These are phyloP conservation scores for Ophioceras dolichostomum DNA, from an alignment of 2,329 filamentous ascomycete species.

Conservation along the genomic window DNA sequence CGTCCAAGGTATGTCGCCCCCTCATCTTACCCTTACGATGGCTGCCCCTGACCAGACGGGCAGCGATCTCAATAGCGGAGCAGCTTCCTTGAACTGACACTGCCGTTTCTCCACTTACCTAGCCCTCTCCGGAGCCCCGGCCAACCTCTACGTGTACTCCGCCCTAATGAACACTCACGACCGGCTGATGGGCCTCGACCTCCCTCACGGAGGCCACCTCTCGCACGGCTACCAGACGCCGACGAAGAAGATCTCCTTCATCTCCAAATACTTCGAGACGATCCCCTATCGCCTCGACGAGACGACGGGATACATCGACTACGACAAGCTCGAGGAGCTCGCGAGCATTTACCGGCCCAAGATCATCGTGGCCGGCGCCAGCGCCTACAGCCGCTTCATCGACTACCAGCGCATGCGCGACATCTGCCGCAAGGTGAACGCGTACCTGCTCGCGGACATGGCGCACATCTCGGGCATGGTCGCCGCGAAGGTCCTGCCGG, in stretches of 20 bases:
- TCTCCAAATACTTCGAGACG: constrained; percentile 98
- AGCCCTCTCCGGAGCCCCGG: constrained; percentile 65
- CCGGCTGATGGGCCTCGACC: constrained; percentile 89
- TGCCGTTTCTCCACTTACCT: constrained; percentile 7
- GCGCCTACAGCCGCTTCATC: constrained; percentile 89
- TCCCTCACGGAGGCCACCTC: constrained; percentile 91
- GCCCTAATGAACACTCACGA: constrained; percentile 88
- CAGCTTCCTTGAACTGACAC: too few relatives aligned
- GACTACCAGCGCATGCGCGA: constrained; percentile 89
- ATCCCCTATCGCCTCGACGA: constrained; percentile 89
- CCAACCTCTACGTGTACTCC: constrained; percentile 89
- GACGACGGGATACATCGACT: constrained; percentile 87
- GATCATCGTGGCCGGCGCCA: constrained; percentile 88
- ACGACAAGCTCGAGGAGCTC: constrained; percentile 77
- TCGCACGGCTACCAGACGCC: constrained; percentile 97
- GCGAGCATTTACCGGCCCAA: constrained; percentile 88
- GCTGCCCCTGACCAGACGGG: constrained; percentile 8
- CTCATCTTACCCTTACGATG: background rate
- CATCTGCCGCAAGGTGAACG: constrained; percentile 81
- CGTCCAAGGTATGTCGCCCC: constrained; percentile 57
- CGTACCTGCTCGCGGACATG: constrained; percentile 92
- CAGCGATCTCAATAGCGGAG: too few relatives aligned
- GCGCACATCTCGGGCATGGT: constrained; percentile 94
- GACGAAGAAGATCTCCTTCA: constrained; percentile 88
- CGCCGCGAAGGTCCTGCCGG: constrained; percentile 80